Conservation (phyloP, 768 basidiomycete genomes). For the Podaxis sp. region DNA sequence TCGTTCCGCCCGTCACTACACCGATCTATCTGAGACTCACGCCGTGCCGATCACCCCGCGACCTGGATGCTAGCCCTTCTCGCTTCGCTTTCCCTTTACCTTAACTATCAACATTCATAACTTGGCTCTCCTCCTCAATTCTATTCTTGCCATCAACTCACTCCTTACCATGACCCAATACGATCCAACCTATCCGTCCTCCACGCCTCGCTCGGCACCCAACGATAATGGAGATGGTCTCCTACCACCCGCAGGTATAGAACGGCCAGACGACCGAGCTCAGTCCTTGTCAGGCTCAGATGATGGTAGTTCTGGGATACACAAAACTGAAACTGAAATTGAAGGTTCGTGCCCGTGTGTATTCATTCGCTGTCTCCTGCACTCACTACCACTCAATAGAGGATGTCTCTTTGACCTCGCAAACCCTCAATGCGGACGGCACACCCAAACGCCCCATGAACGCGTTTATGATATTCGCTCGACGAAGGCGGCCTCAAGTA, state of each 20-base stretch:
- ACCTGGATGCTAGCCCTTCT: constrained; percentile 16
- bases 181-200: constrained; percentile 7
- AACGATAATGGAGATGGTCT: constrained; percentile 1
- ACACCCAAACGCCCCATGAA: constrained; percentile 92
- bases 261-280: constrained; percentile 38
- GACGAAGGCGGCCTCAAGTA: constrained; percentile 77
- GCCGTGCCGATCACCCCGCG: constrained; percentile 36
- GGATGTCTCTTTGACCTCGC: constrained; percentile 55
- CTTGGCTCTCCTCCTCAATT: constrained; percentile 9
- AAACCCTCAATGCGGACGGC: constrained; percentile 81
- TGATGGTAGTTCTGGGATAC: constrained; percentile 40
- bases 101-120: constrained; percentile 14
- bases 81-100: constrained; percentile 12
- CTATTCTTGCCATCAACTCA: constrained; percentile 11
- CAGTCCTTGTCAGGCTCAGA: constrained; percentile 53
- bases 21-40: constrained; percentile 40
- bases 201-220: not conserved
- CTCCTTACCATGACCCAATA: constrained; percentile 12
- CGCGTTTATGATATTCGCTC: constrained; percentile 91
- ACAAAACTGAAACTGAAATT: constrained; percentile 37
- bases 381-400: constrained; percentile 22
- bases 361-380: constrained; percentile 8
- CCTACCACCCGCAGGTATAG: constrained; percentile 11
- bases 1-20: constrained; percentile 35
- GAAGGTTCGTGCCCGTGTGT: constrained; percentile 35